Percentiles rank a stretch among this genome's conserved stretches.
phyloP scores from a whole-genome alignment of 257 asterid species.

The Mitragyna speciosa region DNA sequence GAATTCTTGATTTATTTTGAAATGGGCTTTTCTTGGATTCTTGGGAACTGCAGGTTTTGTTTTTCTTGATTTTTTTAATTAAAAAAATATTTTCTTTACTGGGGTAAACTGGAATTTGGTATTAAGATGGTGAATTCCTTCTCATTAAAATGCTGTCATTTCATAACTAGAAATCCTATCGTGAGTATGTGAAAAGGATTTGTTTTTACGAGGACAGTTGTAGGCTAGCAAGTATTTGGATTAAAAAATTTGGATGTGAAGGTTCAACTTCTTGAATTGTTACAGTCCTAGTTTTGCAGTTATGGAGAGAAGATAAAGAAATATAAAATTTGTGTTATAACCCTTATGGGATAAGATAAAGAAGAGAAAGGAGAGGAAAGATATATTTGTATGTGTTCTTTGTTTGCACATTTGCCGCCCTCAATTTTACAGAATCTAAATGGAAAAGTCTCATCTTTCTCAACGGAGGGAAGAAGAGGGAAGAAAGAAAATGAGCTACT shows the following conservation, averaged over 20 bases:
- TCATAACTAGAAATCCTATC: too few species aligned
- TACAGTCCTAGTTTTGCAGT: neutral
- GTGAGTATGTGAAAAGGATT: neutral
- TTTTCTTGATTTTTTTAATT: neutral
- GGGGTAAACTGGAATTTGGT: neutral
- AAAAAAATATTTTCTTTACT: neutral
- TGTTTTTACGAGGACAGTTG: neutral
- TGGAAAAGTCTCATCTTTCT: neutral
- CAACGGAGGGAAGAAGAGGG: neutral
- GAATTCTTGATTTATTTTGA: neutral
- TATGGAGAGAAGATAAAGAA: neutral
- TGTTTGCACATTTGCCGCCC: neutral
- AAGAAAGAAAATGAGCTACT: neutral
- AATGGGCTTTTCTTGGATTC: constrained; percentile 4
- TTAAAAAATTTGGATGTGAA: neutral
- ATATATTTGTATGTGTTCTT: neutral
- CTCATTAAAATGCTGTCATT: neutral
- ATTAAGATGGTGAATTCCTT: neutral
- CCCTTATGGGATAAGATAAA: neutral
- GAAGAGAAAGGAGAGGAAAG: neutral
- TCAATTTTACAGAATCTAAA: neutral
- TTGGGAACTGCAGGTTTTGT: constrained; percentile 5
- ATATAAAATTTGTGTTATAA: neutral
- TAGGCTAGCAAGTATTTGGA: neutral
- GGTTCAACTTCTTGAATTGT: neutral